A percentile compares a stretch with the other conserved stretches of the same genome.
Evolutionary conservation across 805 yeast genomes (phyloP).

Genomic region (Candida lessepsii): DNA sequence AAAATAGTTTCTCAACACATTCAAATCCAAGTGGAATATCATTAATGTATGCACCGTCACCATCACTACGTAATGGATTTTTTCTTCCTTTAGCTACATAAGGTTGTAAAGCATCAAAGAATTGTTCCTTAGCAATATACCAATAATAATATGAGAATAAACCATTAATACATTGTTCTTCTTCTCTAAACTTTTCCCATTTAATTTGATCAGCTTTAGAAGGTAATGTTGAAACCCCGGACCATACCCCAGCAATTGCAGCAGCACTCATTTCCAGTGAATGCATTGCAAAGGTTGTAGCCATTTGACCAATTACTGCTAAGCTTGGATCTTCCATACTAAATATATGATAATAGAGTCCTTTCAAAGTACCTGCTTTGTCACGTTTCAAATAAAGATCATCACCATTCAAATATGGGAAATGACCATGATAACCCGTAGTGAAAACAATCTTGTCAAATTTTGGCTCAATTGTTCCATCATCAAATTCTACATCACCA

Average conservation of each 20-base stretch:
- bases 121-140: constrained; percentile 22
- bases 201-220: constrained; percentile 34
- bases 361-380: constrained; percentile 30
- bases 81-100: constrained; percentile 29
- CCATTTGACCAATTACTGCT: constrained; percentile 39
- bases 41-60: constrained; percentile 20
- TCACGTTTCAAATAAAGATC: constrained; percentile 14
- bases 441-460: constrained; percentile 46
- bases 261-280: constrained; percentile 52
- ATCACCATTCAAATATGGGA: constrained; percentile 37
- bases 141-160: constrained; percentile 36
- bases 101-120: constrained; percentile 24
- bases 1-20: constrained; percentile 23
- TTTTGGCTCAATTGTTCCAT: constrained; percentile 22
- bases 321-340: constrained; percentile 43
- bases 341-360: constrained; percentile 39
- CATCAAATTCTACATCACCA: constrained; percentile 26
- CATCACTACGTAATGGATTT: constrained; percentile 28
- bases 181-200: constrained; percentile 31
- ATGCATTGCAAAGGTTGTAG: constrained; percentile 47
- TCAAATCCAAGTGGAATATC: constrained; percentile 23
- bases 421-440: constrained; percentile 51
- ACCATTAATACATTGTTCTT: constrained; percentile 19
- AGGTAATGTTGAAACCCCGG: constrained; percentile 39
- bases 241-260: constrained; percentile 60